These are phyloP conservation scores for Adansonia grandidieri DNA, from an alignment of 441 rosid species.

Conservation along the genomic window DNA sequence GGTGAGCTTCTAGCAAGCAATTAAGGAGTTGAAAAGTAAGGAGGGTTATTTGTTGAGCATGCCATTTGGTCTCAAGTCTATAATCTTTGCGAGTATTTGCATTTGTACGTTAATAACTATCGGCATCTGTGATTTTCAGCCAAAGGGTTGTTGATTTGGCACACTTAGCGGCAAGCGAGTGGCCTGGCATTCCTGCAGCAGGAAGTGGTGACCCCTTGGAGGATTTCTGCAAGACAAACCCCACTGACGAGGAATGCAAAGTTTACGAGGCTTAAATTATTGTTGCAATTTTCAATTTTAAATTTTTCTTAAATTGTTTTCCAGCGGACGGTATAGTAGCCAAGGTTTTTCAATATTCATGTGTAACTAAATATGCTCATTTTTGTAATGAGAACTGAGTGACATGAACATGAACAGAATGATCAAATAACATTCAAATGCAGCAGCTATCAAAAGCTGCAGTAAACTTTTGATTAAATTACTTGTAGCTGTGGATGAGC, in stretches of 20 bases:
- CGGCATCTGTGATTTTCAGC: constrained; percentile 45
- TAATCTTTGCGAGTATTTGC: not conserved
- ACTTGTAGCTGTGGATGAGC: not conserved
- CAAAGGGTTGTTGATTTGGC: constrained; percentile 99
- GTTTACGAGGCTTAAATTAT: constrained; percentile 9
- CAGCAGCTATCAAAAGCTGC: constrained; percentile 10
- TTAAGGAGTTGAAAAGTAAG: not conserved
- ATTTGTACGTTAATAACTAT: not conserved
- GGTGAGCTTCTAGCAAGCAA: constrained; percentile 41
- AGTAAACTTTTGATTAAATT: constrained; percentile 10
- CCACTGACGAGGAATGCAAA: constrained; percentile 86
- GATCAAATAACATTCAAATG: constrained; percentile 13
- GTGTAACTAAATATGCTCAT: constrained; percentile 18
- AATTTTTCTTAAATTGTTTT: not conserved
- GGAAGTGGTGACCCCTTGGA: constrained; percentile 95
- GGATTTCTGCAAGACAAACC: constrained; percentile 89
- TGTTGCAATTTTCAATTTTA: not conserved
- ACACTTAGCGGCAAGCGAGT: constrained; percentile 77
- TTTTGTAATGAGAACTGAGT: constrained; percentile 23
- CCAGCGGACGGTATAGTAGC: constrained; percentile 11
- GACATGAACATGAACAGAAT: constrained; percentile 17
- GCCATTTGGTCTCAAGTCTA: not conserved
- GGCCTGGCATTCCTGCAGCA: constrained; percentile 64
- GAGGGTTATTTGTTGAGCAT: not conserved
- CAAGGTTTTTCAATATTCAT: constrained; percentile 27